Evolutionary conservation across 208 protist species (phyloP), one percentile per base, ranked within the genome.

Genomic region (Naegleria lovaniensis): DNA sequence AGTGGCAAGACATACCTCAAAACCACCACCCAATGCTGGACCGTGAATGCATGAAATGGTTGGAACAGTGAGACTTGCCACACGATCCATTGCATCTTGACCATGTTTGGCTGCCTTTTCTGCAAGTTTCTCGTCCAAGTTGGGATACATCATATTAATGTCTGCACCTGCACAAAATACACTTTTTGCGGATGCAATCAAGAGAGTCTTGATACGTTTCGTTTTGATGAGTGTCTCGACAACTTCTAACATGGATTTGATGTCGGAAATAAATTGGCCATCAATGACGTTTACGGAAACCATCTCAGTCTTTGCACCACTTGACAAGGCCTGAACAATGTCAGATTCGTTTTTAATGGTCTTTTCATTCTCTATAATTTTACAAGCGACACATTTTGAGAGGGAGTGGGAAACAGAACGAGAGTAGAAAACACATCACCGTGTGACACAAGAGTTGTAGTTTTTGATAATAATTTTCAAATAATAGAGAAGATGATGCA

Each of bases 31-130:
- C 16, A 99, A 94, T 76, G 96, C 96, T 25, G 96, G 91, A 33
- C 97, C 98, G 91, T 98, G 95, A 92, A 99, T 98, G 55, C 97
- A 97, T 7, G 97, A 97, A 38, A 99, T 94, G 29, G 97, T 92
- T 22, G 97, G 97, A 91, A 95, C 91, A 25, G 91, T 90, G 51
- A 93, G 89, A 7, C 55, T 48, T 86, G 96, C 93, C 88, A 97
- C 95, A 76, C 94, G 93, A 90, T 95, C 94, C 93, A 96, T 95
- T 33, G 96, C 91, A n/a, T 88, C 90, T 91, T 95, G 94, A 15
- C 95, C 95, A 4, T 79, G 86, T 51, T 91, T 90, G 41, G 92
- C 90, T 52, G 94, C 93, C 88, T 92, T 84, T 75, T 89, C 90
- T n/a, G 41, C 84, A n/a, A 58, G 6, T 38, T 88, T 88, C 41